These are phyloP conservation scores for Trichoderma sp. DNA, from an alignment of 2,329 filamentous ascomycete species.

Conservation along the genomic window DNA sequence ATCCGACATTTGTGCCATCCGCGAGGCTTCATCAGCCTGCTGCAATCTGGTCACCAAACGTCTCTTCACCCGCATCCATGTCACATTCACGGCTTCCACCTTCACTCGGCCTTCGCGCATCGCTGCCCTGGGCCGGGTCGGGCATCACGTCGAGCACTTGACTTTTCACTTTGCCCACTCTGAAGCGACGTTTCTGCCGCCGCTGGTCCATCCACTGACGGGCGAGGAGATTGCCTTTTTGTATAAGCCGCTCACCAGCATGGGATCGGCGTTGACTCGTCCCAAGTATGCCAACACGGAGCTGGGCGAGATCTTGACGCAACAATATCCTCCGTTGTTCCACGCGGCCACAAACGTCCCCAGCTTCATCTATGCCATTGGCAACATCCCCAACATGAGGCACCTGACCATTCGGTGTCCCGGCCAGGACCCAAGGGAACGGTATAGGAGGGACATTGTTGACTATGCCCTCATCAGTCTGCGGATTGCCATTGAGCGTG, in stretches of 20 bases:
- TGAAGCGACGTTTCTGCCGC: constrained; percentile 75
- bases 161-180: constrained; percentile 76
- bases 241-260: constrained; percentile 73
- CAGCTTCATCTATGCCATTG: constrained; percentile 75
- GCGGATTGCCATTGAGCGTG: constrained; percentile 76
- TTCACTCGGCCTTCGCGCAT: constrained; percentile 73
- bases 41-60: constrained; percentile 66
- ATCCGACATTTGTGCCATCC: constrained; percentile 56
- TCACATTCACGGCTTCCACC: constrained; percentile 70
- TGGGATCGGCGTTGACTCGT: constrained; percentile 57
- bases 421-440: constrained; percentile 64
- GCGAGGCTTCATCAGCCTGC: constrained; percentile 67
- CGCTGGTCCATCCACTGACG: constrained; percentile 74
- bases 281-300: constrained; percentile 79
- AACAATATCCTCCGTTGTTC: constrained; percentile 85
- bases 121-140: constrained; percentile 72
- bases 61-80: constrained; percentile 65
- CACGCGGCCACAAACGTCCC: constrained; percentile 85
- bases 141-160: constrained; percentile 73
- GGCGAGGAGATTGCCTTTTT: constrained; percentile 77
- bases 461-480: constrained; percentile 88
- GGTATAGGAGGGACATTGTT: constrained; percentile 73
- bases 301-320: constrained; percentile 75
- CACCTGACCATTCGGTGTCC: constrained; percentile 77
- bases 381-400: constrained; percentile 63